Conservation (phyloP, 2,329 filamentous ascomycete species). For the Ascochyta rabiei region DNA sequence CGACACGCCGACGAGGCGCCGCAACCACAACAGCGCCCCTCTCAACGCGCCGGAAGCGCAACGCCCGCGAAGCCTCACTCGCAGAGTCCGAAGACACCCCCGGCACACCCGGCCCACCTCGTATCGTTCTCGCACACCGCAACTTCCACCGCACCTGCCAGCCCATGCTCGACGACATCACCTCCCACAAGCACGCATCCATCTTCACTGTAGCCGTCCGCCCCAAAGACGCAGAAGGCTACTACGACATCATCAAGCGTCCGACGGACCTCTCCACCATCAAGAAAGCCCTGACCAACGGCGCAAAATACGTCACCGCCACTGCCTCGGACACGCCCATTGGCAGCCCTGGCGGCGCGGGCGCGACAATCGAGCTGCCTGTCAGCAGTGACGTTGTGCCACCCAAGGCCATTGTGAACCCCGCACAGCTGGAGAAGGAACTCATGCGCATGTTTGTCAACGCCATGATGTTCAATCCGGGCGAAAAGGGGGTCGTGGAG, state of each 20-base stretch:
- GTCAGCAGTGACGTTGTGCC: conserved; percentile 79
- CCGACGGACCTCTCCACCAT: conserved; percentile 60
- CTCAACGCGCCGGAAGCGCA: conserved; percentile 52
- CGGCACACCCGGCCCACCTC: conserved; percentile 33
- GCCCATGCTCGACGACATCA: conserved; percentile 59
- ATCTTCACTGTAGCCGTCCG: conserved; percentile 58
- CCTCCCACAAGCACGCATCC: conserved; percentile 58
- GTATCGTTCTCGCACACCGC: conserved; percentile 52
- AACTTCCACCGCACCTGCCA: conserved; percentile 57
- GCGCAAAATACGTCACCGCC: conserved; percentile 64
- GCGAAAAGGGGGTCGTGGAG: conserved; percentile 86
- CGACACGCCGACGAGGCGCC: conserved; percentile 38
- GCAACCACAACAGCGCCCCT: conserved; percentile 30
- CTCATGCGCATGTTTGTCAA: conserved; percentile 97
- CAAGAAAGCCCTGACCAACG: conserved; percentile 55
- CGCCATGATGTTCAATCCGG: conserved; percentile 97
- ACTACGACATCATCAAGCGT: conserved; percentile 58
- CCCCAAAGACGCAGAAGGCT: conserved; percentile 58
- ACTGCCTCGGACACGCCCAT: conserved; percentile 61
- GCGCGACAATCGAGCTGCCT: conserved; percentile 57
- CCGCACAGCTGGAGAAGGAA: conserved; percentile 88
- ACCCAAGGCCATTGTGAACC: conserved; percentile 90
- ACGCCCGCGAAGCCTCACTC: conserved; percentile 40
- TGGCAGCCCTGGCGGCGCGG: conserved; percentile 65
- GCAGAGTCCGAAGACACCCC: conserved; percentile 41